Evolutionary conservation across 1,284 basidiomycete genomes (phyloP), one percentile per base, ranked within the genome.

Genomic region (Melampsora americana): DNA sequence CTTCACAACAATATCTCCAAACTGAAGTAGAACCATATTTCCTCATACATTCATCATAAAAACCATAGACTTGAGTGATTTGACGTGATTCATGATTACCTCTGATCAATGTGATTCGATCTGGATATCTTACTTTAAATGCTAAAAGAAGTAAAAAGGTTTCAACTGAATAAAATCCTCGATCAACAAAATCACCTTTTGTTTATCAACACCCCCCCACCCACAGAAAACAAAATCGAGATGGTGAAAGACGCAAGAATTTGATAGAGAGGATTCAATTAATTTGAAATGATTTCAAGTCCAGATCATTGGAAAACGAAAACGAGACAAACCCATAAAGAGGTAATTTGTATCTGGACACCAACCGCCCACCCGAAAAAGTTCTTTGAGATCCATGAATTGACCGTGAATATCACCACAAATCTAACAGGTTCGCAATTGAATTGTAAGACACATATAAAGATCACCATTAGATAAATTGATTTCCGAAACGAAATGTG

Each of bases 341-440:
- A 99, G 89, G 84, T 99, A 99, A 83, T 93, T 95, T 11, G 95
- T 97, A 44, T 93, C 90, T 69, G 95, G 95, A 84, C 94, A 98
- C 81, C 90, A 89, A 16, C 95, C 95, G 32, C 95, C 96, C 46
- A 96, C 90, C 82, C 90, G 90, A 87, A 99, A 98, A 68, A 98
- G 87, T 85, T 99, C 94, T 88, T 97, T 90, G 79, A 99, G 87
- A 83, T 99, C 95, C 83, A 92, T 96, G 83, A 99, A 99, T 83
- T 99, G 95, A 14, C 95, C 95, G 82, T 99, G 95, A 71, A 99
- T 99, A 85, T 99, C 96, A 26, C 95, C 95, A 82, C 96, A 99
- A 84, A 99, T 95, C 93, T 94, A 80, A 26, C 5, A 53, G 73
- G 42, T 48, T 18, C 18, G 68, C 56, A 56, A 75, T 12, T 26